These are phyloP conservation scores for Porodaedalea pini DNA, from an alignment of 1,284 basidiomycete species.

Conservation along the genomic window DNA sequence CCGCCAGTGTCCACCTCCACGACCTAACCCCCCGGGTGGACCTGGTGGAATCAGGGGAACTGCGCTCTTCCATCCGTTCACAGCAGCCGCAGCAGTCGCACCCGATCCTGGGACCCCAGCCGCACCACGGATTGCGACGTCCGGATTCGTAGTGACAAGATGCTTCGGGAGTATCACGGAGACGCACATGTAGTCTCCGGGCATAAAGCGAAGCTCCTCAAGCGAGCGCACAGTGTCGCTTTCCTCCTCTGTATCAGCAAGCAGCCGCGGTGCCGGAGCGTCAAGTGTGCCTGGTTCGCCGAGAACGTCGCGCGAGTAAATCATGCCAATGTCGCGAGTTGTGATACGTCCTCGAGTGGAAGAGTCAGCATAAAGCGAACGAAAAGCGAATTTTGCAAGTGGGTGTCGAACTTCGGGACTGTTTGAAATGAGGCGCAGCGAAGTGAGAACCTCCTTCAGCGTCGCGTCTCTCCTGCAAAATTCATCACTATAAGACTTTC, in stretches of 20 bases:
- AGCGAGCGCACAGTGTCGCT: conserved; percentile 59
- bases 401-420: conserved; percentile 71
- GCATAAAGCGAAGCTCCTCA: conserved; percentile 71
- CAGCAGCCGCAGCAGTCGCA: conserved; percentile 28
- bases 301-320: conserved; percentile 76
- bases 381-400: conserved; percentile 72
- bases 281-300: conserved; percentile 66
- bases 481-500: conserved; percentile 8
- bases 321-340: conserved; percentile 71
- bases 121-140: conserved; percentile 46
- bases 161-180: conserved; percentile 69
- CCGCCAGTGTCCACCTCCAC: conserved; percentile 67
- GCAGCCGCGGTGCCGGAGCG: conserved; percentile 52
- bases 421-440: conserved; percentile 61
- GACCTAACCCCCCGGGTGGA: conserved; percentile 34
- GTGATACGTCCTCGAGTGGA: conserved; percentile 63
- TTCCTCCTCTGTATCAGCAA: conserved; percentile 46
- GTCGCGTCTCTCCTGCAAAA: conserved; percentile 70
- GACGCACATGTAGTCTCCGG: conserved; percentile 72
- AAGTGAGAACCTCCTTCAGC: conserved; percentile 68
- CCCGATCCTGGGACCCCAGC: conserved; percentile 21
- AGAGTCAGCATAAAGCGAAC: conserved; percentile 70
- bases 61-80: conserved; percentile 37
- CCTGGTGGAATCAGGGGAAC: conserved; percentile 32
- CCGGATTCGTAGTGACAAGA: conserved; percentile 39